These are phyloP conservation scores for Castanopsis chinensis DNA, from an alignment of 306 rosid genomes.

Conservation along the genomic window DNA sequence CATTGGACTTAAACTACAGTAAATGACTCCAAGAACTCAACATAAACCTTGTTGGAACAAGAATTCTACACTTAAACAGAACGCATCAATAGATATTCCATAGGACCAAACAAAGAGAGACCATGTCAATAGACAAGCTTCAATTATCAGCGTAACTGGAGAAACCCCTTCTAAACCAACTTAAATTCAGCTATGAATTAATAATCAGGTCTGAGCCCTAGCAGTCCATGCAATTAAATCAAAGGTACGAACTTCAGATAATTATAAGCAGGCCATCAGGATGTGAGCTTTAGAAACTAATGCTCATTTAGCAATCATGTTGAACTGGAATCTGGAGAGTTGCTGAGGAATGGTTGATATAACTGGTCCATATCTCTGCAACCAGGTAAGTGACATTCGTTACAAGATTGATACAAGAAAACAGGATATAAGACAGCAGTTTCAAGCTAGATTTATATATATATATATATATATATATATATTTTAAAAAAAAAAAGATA, in stretches of 20 bases:
- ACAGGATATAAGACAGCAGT: not conserved
- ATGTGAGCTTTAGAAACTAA: not conserved
- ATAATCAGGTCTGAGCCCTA: slow-evolving; percentile 18
- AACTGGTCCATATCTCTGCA: slow-evolving; percentile 97
- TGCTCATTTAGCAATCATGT: slow-evolving; percentile 82
- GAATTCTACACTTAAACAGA: not conserved
- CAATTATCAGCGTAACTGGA: slow-evolving; percentile 8
- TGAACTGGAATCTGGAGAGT: slow-evolving; percentile 97
- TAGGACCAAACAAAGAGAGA: slow-evolving; percentile 8
- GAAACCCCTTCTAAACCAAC: slow-evolving; percentile 15
- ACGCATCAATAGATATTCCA: slow-evolving; percentile 4
- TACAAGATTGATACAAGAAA: slow-evolving; percentile 1
- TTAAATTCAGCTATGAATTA: slow-evolving; percentile 17
- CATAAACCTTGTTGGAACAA: slow-evolving; percentile 7
- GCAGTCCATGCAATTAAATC: slow-evolving; percentile 8
- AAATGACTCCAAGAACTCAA: slow-evolving; percentile 2
- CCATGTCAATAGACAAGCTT: slow-evolving; percentile 6
- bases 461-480: too few species aligned
- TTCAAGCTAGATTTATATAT: too few species aligned
- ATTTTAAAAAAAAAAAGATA: not conserved
- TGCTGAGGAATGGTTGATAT: slow-evolving; percentile 98
- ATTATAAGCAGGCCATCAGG: not conserved
- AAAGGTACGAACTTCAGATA: not conserved
- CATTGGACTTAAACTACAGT: not conserved
- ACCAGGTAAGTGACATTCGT: slow-evolving; percentile 15